Percentiles rank a stretch among this genome's conserved stretches.
These are phyloP conservation scores for Serendipita sp. DNA, from an alignment of 768 basidiomycete genomes.

Conservation along the genomic window DNA sequence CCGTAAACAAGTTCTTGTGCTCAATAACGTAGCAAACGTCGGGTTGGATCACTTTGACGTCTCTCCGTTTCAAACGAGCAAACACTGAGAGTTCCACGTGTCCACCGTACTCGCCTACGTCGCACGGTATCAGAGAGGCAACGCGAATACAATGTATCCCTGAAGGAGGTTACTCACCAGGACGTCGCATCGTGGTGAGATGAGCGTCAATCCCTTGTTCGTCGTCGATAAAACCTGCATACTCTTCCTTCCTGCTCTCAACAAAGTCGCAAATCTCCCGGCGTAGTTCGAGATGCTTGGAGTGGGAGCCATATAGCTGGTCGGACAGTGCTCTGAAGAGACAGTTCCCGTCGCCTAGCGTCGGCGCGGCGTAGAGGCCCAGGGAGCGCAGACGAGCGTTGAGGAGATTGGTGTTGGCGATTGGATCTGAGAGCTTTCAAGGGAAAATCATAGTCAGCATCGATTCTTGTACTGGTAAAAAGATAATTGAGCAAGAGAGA, in stretches of 20 bases:
- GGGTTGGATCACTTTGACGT: slow-evolving; percentile 87
- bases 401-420: slow-evolving; percentile 47
- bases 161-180: slow-evolving; percentile 30
- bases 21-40: slow-evolving; percentile 83
- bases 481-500: background rate
- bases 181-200: slow-evolving; percentile 61
- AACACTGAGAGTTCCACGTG: slow-evolving; percentile 90
- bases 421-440: slow-evolving; percentile 31
- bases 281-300: slow-evolving; percentile 50
- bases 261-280: slow-evolving; percentile 75
- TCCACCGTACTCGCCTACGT: slow-evolving; percentile 70
- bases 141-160: slow-evolving; percentile 7
- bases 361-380: slow-evolving; percentile 76
- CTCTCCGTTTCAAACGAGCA: slow-evolving; percentile 56
- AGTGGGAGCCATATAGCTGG: slow-evolving; percentile 64
- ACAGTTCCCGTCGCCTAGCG: slow-evolving; percentile 83
- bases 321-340: slow-evolving; percentile 83
- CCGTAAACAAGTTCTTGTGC: slow-evolving; percentile 6
- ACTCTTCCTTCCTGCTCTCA: slow-evolving; percentile 45
- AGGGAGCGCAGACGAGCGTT: slow-evolving; percentile 56
- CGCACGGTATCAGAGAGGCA: slow-evolving; percentile 7
- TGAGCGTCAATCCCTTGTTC: slow-evolving; percentile 63
- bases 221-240: slow-evolving; percentile 76
- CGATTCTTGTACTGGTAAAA: background rate
- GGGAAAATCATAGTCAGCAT: background rate